Evolutionary conservation across 495 filamentous ascomycete genomes (phyloP).

Genomic region (Neurospora sp.): DNA sequence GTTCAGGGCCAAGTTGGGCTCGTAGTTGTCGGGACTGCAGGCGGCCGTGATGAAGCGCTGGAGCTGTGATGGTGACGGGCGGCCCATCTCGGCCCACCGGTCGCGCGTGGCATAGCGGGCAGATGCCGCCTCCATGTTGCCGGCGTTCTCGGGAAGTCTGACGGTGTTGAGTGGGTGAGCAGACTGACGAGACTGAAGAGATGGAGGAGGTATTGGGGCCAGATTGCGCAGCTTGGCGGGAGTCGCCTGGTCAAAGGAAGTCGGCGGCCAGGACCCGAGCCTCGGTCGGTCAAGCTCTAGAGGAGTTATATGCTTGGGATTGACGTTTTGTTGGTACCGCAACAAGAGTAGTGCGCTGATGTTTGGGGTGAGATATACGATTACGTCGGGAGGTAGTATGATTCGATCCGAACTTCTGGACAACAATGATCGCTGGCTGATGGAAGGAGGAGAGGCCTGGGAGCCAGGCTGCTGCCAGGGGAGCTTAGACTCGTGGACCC

Average conservation of each 20-base stretch:
- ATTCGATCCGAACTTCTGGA: neutral
- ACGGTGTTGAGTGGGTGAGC: neutral
- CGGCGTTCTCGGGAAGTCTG: neutral
- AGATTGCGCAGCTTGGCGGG: neutral
- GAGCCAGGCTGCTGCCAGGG: neutral
- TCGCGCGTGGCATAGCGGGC: constrained; percentile 92
- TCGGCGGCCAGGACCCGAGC: neutral
- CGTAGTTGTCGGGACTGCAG: constrained; percentile 92
- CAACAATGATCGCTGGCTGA: neutral
- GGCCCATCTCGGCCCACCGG: constrained; percentile 78
- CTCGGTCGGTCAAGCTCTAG: neutral
- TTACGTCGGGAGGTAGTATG: neutral
- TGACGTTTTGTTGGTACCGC: neutral
- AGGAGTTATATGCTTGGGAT: neutral
- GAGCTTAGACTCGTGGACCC: neutral
- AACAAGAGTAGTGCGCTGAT: neutral
- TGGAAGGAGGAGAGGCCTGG: constrained; percentile 7
- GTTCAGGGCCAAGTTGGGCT: constrained; percentile 91
- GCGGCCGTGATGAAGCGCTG: constrained; percentile 93
- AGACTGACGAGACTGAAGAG: neutral
- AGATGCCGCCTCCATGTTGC: constrained; percentile 79
- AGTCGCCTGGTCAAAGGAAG: neutral
- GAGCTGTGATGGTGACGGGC: constrained; percentile 70
- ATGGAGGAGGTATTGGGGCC: neutral
- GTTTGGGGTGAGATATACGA: neutral